A percentile compares a stretch with the other conserved stretches of the same genome.
Conservation (phyloP, 148 eudicot species). For the Simmondsia chinensis region DNA sequence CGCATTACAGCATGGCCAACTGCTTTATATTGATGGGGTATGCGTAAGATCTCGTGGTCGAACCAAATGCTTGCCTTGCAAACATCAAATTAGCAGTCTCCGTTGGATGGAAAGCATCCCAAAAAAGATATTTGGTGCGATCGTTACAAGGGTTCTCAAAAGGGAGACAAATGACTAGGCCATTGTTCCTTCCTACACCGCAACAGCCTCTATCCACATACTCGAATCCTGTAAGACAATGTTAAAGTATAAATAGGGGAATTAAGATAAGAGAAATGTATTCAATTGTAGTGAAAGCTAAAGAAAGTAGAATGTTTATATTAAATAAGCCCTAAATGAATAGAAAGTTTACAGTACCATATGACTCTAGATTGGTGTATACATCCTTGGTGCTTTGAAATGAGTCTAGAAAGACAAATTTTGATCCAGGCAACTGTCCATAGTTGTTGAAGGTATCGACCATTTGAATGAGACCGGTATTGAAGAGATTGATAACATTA, state of each 20-base stretch:
- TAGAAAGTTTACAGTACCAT: too few relatives aligned
- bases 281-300: not conserved
- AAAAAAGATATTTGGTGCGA: slow-evolving; percentile 49
- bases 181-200: slow-evolving; percentile 85
- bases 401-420: slow-evolving; percentile 60
- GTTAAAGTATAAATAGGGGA: not conserved
- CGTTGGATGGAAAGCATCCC: slow-evolving; percentile 87
- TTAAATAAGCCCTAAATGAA: too few relatives aligned
- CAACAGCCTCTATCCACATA: slow-evolving; percentile 68
- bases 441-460: slow-evolving; percentile 55
- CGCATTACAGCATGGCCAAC: slow-evolving; percentile 42
- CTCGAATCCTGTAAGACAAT: slow-evolving; percentile 41
- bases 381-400: slow-evolving; percentile 33
- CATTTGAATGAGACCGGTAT: slow-evolving; percentile 43
- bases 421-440: slow-evolving; percentile 47
- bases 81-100: slow-evolving; percentile 48
- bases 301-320: too few relatives aligned
- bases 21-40: slow-evolving; percentile 63
- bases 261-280: not conserved
- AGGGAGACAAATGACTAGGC: slow-evolving; percentile 81
- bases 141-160: slow-evolving; percentile 52
- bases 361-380: slow-evolving; percentile 26
- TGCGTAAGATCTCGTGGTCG: slow-evolving; percentile 27
- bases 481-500: slow-evolving; percentile 40
- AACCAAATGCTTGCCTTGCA: slow-evolving; percentile 41